A percentile compares a stretch with the other conserved stretches of the same genome.
phyloP scores from a whole-genome alignment of 2,329 filamentous ascomycete genomes.

The Calonectria fujianensis region DNA sequence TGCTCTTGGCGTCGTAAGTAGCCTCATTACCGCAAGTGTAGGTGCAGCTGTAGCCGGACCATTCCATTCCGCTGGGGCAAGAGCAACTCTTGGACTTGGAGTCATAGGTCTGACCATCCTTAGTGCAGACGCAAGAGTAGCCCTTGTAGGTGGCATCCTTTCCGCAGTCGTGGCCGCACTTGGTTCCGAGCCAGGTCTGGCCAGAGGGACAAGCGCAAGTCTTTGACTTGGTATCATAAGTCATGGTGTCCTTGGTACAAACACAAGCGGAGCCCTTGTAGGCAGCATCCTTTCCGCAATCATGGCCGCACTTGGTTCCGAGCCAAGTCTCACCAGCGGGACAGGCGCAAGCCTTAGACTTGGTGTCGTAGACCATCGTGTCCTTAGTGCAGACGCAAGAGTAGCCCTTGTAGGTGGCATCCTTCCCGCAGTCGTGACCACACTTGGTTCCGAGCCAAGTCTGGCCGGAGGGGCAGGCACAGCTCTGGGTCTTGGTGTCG shows the following conservation, averaged over 20 bases:
- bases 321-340: background rate
- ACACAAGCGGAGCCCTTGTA: slow-evolving; percentile 19
- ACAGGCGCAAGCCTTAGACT: background rate
- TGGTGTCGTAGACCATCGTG: slow-evolving; percentile 13
- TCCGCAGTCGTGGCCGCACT: slow-evolving; percentile 21
- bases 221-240: slow-evolving; percentile 13
- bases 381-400: slow-evolving; percentile 22
- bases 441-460: slow-evolving; percentile 21
- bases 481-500: slow-evolving; percentile 2
- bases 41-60: background rate
- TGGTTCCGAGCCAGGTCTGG: background rate
- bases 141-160: slow-evolving; percentile 8
- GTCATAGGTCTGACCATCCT: slow-evolving; percentile 13
- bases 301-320: slow-evolving; percentile 17
- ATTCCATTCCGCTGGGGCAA: slow-evolving; percentile 34
- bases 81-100: slow-evolving; percentile 40
- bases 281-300: slow-evolving; percentile 12
- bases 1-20: background rate
- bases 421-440: slow-evolving; percentile 13
- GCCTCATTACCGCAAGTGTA: background rate
- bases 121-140: slow-evolving; percentile 22
- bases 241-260: slow-evolving; percentile 9
- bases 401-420: slow-evolving; percentile 10
- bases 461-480: slow-evolving; percentile 18
- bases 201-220: background rate